phyloP scores from a whole-genome alignment of 2,329 filamentous ascomycete genomes.

The Aspergillus brasiliensis region DNA sequence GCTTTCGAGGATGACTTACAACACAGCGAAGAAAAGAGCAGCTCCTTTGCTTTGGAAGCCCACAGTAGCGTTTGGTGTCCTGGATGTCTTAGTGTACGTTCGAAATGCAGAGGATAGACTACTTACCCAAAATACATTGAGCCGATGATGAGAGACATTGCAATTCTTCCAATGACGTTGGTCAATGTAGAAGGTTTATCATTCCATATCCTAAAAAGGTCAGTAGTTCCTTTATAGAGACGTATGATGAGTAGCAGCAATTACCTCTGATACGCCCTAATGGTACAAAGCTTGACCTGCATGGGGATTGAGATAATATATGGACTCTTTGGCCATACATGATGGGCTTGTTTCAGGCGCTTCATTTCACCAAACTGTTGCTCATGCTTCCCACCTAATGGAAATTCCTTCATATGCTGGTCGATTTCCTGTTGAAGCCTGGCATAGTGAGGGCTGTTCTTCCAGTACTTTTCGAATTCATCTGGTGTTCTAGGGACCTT shows the following conservation, averaged over 20 bases:
- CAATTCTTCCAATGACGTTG: slow-evolving; percentile 66
- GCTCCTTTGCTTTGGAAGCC: slow-evolving; percentile 80
- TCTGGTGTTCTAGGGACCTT: slow-evolving; percentile 66
- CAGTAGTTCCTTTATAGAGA: slow-evolving; percentile 6
- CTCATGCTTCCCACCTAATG: slow-evolving; percentile 34
- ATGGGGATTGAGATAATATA: slow-evolving; percentile 77
- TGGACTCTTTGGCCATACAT: slow-evolving; percentile 51
- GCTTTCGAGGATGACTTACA: slow-evolving; percentile 66
- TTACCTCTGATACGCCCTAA: slow-evolving; percentile 72
- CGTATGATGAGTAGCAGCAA: background rate
- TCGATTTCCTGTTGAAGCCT: slow-evolving; percentile 39
- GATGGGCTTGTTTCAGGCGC: slow-evolving; percentile 39
- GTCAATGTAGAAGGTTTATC: slow-evolving; percentile 75
- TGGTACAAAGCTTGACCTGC: slow-evolving; percentile 79
- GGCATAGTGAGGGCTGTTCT: slow-evolving; percentile 36
- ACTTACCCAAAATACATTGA: slow-evolving; percentile 49
- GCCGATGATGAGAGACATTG: slow-evolving; percentile 75
- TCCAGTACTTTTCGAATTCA: slow-evolving; percentile 63
- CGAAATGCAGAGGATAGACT: background rate
- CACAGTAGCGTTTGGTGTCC: slow-evolving; percentile 63
- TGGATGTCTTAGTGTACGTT: slow-evolving; percentile 58
- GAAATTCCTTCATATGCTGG: slow-evolving; percentile 35
- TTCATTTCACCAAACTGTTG: slow-evolving; percentile 36
- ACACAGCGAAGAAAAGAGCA: slow-evolving; percentile 80
- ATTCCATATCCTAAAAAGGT: slow-evolving; percentile 60